These are phyloP conservation scores for Trifolium fragiferum DNA, from an alignment of 306 rosid species.

Conservation along the genomic window DNA sequence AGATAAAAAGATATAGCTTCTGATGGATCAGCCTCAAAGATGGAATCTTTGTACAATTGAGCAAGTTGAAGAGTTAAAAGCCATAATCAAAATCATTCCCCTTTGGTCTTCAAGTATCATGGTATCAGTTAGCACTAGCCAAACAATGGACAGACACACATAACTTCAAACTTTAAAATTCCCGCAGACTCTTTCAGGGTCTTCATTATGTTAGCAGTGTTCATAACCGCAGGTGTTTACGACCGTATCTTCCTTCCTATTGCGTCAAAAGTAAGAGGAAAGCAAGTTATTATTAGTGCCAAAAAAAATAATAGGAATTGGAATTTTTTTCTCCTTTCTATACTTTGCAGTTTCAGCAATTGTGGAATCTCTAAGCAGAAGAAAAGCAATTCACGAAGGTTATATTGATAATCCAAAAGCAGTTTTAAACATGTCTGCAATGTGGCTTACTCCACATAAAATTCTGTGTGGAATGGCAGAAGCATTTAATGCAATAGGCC, in stretches of 20 bases:
- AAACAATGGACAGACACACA: background rate
- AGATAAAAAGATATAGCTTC: background rate
- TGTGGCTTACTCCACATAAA: background rate
- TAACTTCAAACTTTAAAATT: background rate
- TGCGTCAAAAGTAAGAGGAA: background rate
- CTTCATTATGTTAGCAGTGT: background rate
- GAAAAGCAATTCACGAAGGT: background rate
- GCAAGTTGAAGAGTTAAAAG: background rate
- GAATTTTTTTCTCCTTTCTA: background rate
- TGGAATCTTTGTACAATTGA: background rate
- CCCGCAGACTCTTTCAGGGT: background rate
- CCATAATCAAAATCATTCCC: background rate
- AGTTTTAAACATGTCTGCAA: background rate
- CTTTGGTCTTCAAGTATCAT: background rate
- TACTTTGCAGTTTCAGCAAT: background rate
- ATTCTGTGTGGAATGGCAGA: too few species aligned
- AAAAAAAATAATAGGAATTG: background rate
- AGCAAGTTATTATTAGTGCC: background rate
- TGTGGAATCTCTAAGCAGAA: background rate
- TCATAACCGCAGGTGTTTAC: background rate
- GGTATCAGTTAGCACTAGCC: background rate
- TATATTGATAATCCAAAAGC: background rate
- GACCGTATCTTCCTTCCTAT: background rate
- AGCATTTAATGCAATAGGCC: background rate
- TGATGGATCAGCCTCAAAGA: background rate